Percentiles rank a stretch among this genome's conserved stretches.
These are phyloP conservation scores for Quercus gilva DNA, from an alignment of 306 rosid species.

Conservation along the genomic window DNA sequence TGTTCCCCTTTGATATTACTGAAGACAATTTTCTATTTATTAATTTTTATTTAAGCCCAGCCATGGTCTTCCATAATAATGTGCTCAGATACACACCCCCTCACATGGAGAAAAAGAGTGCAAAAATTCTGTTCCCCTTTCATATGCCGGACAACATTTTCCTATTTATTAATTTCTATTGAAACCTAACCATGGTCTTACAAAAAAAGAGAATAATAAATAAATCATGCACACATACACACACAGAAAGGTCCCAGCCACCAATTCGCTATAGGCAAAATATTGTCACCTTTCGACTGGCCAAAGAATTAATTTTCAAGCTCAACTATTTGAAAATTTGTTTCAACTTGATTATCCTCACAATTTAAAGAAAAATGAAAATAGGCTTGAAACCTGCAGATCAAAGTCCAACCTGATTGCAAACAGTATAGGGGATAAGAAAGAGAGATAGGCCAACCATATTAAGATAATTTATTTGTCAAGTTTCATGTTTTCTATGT, in stretches of 20 bases:
- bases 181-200: neutral
- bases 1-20: no score
- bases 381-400: neutral
- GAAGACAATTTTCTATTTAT: no score
- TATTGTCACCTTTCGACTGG: neutral
- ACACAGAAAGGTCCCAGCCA: neutral
- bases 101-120: neutral
- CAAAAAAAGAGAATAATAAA: neutral
- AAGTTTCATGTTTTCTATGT: neutral
- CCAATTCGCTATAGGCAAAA: neutral
- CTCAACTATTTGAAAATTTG: neutral
- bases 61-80: no score
- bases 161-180: neutral
- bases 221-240: neutral
- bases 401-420: neutral
- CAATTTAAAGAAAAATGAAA: neutral
- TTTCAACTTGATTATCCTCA: neutral
- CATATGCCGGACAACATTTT: neutral
- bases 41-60: no score
- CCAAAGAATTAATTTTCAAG: neutral
- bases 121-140: neutral
- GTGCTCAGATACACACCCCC: no score
- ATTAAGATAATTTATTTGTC: neutral
- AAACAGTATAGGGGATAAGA: no score
- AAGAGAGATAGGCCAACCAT: neutral